Evolutionary conservation across 148 eudicot genomes (phyloP), one percentile per base, ranked within the genome.

Genomic region (Amaranthus hypochondriacus): DNA sequence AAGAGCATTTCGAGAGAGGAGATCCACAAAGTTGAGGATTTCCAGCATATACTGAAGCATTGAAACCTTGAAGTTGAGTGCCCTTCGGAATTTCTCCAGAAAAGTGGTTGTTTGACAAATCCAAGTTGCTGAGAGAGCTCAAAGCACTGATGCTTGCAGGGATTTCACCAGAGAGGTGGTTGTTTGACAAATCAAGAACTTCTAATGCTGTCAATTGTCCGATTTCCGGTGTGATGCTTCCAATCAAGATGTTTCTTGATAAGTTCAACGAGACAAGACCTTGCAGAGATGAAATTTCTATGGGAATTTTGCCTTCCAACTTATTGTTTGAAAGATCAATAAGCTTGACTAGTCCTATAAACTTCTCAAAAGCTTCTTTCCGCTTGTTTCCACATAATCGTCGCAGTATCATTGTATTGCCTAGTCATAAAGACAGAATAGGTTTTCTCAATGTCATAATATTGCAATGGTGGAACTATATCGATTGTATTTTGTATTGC

Each of bases 301-400:
- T 15, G 8, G 79, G 79, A 53, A 76, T 69, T 44, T 43, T 15
- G 9, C 79, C 79, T 18, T 69, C 13, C n/a, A 76, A 13, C 39
- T 60, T 62, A 28, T 76, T 76, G 43, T 43, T 3, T 4, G 78
- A 76, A 13, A 76, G 2, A 76, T 76, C 73, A 60, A 76, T 68
- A 0, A 11, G 10, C 18, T 52, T 53, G 7, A 63, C 7, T 52
- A 56, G 48, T 7, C 5, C n/a, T 7, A 67, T 4, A 4, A 39
- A 18, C 0, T 21, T 2, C 46, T 3, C 5, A 18, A 75, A 75
- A 68, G 4, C 6, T 59, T 9, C 44, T 48, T 13, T 58, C 72
- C 14, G 8, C 4, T 52, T 39, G 4, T 68, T 75, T 75, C 78
- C 78, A 75, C 46, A 70, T 21, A 39, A 75, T 7, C 2, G 58